Percentiles rank a stretch among this genome's conserved stretches.
Evolutionary conservation across 768 basidiomycete genomes (phyloP).

Genomic region (Candolleomyces eurysporus): DNA sequence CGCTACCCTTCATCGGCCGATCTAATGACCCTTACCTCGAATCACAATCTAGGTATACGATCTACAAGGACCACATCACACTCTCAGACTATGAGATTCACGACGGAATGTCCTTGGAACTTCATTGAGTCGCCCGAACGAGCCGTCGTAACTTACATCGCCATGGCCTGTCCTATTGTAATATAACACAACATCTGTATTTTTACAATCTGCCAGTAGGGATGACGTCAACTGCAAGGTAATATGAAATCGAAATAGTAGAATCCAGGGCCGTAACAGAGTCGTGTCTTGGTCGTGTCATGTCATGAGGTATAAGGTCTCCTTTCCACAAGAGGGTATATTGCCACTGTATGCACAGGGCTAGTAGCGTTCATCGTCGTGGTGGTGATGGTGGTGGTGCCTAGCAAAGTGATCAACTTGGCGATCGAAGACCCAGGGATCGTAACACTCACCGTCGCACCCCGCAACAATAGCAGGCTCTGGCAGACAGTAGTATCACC

Average conservation of each 20-base stretch:
- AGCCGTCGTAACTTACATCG: not conserved
- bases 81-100: slow-evolving; percentile 90
- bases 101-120: slow-evolving; percentile 91
- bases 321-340: not conserved
- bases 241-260: not conserved
- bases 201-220: not conserved
- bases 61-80: slow-evolving; percentile 95
- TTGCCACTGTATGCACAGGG: not conserved
- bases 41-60: slow-evolving; percentile 70
- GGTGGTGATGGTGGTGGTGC: not conserved
- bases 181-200: not conserved
- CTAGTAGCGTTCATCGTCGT: not conserved
- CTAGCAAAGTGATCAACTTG: not conserved
- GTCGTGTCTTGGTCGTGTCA: not conserved
- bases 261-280: too few species aligned
- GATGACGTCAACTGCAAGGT: not conserved
- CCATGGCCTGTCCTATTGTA: not conserved
- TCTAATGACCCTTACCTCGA: not conserved
- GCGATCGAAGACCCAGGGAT: too few species aligned
- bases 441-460: slow-evolving; percentile 29
- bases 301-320: not conserved
- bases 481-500: slow-evolving; percentile 58
- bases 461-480: slow-evolving; percentile 69
- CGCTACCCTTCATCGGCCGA: not conserved
- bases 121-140: slow-evolving; percentile 60